phyloP scores from a whole-genome alignment of 1,139 yeast species.

The Candida pseudoviswanathii region DNA sequence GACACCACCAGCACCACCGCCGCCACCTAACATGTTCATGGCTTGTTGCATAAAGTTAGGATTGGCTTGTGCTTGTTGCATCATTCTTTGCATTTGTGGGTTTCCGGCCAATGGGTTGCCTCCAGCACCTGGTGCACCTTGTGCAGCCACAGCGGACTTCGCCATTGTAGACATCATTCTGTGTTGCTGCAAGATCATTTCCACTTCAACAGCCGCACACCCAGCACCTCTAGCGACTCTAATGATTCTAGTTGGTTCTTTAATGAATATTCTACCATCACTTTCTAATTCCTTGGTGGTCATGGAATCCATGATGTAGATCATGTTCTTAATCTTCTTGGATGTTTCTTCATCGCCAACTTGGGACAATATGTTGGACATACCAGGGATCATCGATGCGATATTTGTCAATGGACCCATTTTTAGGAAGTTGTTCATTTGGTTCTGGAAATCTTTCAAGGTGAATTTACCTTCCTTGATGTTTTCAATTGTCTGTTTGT shows the following conservation, averaged over 20 bases:
- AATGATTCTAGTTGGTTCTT: conserved; percentile 82
- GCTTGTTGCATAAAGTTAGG: conserved; percentile 61
- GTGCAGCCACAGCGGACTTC: conserved; percentile 62
- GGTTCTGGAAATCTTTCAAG: conserved; percentile 87
- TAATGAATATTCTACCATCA: conserved; percentile 81
- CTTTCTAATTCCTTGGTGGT: conserved; percentile 87
- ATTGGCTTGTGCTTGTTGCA: conserved; percentile 51
- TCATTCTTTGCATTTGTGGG: conserved; percentile 45
- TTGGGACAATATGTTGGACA: conserved; percentile 80
- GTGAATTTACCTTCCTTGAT: conserved; percentile 95
- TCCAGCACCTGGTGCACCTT: conserved; percentile 44
- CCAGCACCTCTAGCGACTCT: conserved; percentile 98
- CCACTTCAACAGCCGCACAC: conserved; percentile 89
- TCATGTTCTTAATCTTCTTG: conserved; percentile 80
- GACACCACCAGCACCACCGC: conserved; percentile 56
- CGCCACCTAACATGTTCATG: conserved; percentile 55
- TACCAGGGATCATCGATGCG: conserved; percentile 96
- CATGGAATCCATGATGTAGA: conserved; percentile 95
- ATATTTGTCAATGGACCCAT: conserved; percentile 96
- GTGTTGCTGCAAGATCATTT: conserved; percentile 89
- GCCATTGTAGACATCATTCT: conserved; percentile 97
- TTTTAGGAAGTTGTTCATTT: conserved; percentile 91
- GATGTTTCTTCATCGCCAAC: conserved; percentile 92
- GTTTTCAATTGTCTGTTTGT: conserved; percentile 89
- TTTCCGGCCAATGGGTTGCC: conserved; percentile 30